Base-by-base conservation (phyloP, 2,329 filamentous ascomycete genomes). In the Arthrobotrys entomopaga region DNA sequence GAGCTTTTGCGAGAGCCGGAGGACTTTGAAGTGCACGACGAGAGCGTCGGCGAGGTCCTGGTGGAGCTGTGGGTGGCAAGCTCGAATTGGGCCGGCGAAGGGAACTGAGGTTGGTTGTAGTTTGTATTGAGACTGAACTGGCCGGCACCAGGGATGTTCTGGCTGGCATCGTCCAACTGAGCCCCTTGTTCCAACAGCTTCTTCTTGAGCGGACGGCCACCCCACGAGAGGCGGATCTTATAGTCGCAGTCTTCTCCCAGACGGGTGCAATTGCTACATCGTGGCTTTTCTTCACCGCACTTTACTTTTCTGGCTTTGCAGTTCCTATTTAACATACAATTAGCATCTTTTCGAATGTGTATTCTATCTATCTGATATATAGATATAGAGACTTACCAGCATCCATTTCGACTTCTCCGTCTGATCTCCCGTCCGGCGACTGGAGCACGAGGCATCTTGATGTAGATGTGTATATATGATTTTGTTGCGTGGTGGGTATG, bases 181-280 rank as follows among this genome's bases (percentile, higher is more conserved):
- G 65, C 74, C 42, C 76, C 77, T 46, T 78, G 77, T 63, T 78
- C 77, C 22, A 78, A 63, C 75, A 78, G 77, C 73, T 79, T 79
- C 75, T 77, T 77, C 69, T 79, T 79, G 59, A 79, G 54, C 38
- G 78, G 78, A 60, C 78, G 77, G 48, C 78, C 78, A 49, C 78
- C 78, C 78, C 78, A 79, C 24, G 78, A 79, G 50, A 79, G 69
- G 60, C 78, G 70, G 71, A 79, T 78, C 54, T 78, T 78, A 71
- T 79, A 79, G 66, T 79, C 78, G 72, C 78, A 79, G 56, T 79
- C 78, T 75, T 79, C 78, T 70, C 78, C 78, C 52, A 79, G 78
- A 54, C 78, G 77, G 71, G 78, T 77, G 71, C 78, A 79, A 63
- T 79, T 78, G 67, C 77, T 77, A 67, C 78, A 79, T 58, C 78